Percentiles rank a stretch among this genome's conserved stretches.
Evolutionary conservation across 2,329 filamentous ascomycete genomes (phyloP).

Genomic region (Diaporthe sp.): DNA sequence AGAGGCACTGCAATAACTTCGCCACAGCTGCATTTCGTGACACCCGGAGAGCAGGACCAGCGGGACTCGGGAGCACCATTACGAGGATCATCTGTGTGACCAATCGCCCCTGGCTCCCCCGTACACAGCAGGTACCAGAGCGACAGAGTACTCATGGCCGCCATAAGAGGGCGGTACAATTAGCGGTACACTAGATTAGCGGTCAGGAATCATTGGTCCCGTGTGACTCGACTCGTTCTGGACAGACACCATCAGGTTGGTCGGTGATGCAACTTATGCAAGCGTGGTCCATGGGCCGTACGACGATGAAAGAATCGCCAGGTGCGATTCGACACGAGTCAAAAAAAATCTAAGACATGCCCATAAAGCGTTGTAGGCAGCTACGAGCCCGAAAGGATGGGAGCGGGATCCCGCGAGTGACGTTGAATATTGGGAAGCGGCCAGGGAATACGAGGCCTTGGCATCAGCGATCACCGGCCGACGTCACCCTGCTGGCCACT

Average conservation of each 20-base stretch:
- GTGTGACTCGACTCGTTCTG: not conserved
- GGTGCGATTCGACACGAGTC: constrained; percentile 25
- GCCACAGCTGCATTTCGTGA: constrained; percentile 19
- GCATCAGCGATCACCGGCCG: constrained; percentile 35
- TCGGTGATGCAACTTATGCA: constrained; percentile 7
- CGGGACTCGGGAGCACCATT: constrained; percentile 2
- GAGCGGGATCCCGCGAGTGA: constrained; percentile 30
- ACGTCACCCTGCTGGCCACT: constrained; percentile 29
- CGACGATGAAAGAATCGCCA: not conserved
- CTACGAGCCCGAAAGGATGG: constrained; percentile 20
- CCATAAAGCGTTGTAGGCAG: constrained; percentile 16
- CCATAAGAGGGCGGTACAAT: not conserved
- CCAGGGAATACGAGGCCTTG: constrained; percentile 40
- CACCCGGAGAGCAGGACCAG: not conserved
- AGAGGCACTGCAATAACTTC: not conserved
- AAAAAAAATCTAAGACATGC: constrained; percentile 17
- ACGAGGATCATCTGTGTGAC: not conserved
- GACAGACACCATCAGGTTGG: not conserved
- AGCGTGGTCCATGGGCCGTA: not conserved
- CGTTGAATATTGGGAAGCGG: constrained; percentile 24
- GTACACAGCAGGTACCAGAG: not conserved
- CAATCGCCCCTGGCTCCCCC: not conserved
- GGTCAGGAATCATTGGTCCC: constrained; percentile 12
- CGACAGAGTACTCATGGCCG: not conserved
- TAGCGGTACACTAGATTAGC: constrained; percentile 10